Base-by-base conservation (phyloP, 148 eudicot genomes). In the Hydrangea macrophylla region DNA sequence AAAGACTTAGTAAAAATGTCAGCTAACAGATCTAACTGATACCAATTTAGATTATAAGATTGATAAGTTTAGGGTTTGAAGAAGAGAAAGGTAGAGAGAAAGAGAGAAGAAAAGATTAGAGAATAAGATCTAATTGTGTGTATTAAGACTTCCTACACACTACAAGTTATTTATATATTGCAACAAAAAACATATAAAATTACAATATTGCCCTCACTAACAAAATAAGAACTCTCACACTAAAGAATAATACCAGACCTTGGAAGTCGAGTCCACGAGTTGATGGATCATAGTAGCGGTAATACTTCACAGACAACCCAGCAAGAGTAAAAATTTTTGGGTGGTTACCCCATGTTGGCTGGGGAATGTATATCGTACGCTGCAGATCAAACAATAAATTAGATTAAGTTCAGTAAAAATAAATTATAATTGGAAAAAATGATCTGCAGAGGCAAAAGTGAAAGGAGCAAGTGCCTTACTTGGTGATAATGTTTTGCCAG, bases 331-430 rank as follows among this genome's bases (percentile, higher is more conserved):
- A 94, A 54, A 90, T 76, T 76, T 90, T 94, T 18, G 89, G 76
- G 60, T 94, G 99, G 87, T 94, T 94, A 64, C 99, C 99, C 96
- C 99, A 94, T 73, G 99, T 90, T 65, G 99, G 97, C 37, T 64
- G 79, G 30, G 99, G 97, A 71, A 90, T 94, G 58, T 88, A 94
- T 62, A 94, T 87, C n/a, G 82, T 84, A 42, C 67, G 85, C 99
- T 90, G 89, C 78, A 76, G 55, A 45, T 51, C 28, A 69, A 25
- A 67, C 28, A 30, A 50, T 35, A 3, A 67, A 45, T 53, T 60
- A 23, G 1, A 25, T 11, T 18, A 26, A 30, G 45, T 53, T 53
- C 20, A 9, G 5, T 12, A 45, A 45, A 2, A 18, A 48, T 48
- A 31, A 15, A 62, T 28, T 12, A 27, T 26, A 40, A 62, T 23